Base-by-base conservation (phyloP, 169 alveolate species). In the Cryptosporidium muris region DNA sequence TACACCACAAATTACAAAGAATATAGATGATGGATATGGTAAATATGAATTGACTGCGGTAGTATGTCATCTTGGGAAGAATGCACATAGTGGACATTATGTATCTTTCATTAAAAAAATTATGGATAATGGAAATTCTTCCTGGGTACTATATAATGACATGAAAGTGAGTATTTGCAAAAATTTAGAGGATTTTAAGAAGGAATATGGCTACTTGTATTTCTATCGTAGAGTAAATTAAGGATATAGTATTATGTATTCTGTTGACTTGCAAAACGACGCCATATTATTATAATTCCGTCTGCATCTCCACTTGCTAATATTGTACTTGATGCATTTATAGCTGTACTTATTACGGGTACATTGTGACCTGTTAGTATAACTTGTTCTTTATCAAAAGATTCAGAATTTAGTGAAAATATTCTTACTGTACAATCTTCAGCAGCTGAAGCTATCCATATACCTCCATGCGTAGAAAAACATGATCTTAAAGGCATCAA, bases 1-100 rank as follows among this genome's bases (percentile, higher is more conserved):
- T 25, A 63, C 54, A 11, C 85, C 85, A 6, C 60, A 42, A 8
- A 56, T 74, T 42, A 16, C 60, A 9, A 68, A 74, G 25, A 74
- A 52, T 11, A 12, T 74, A 25, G 67, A 54, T n/a, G 85, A 74
- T 45, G 85, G 85, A 2, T 49, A 48, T 8, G 94, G 94, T 8
- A 64, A 47, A 49, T 94, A 94, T 81, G 91, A 91, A 63, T 89
- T 94, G 66, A 88, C 88, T 52, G 96, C 93, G 45, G 93, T 92
- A 64, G 88, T 94, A 62, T 90, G 94, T 48, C 97, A 94, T 81
- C 89, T 94, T 60, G 97, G 97, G 60, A 89, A 88, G 60, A 94
- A 92, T 88, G 93, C 93, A 37, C 90, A 90, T 65, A 92, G 93
- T 45, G 97, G 97, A 7, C 97, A 94, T 82, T 94, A 94, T 81